Conservation (phyloP, 306 rosid species). For the Cucumis melo region DNA sequence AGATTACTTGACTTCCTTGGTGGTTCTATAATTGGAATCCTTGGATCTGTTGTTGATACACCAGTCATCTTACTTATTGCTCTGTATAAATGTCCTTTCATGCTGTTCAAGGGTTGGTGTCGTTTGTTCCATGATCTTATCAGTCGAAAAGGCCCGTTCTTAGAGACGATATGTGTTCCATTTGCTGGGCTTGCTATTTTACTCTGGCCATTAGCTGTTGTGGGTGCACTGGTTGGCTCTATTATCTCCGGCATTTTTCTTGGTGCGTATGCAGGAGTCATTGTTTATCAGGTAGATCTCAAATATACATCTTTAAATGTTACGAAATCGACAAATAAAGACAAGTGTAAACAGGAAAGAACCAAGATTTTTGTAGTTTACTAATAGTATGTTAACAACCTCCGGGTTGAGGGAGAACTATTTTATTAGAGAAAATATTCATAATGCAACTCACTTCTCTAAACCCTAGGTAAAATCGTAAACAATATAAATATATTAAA, state of each 20-base stretch:
- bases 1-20: constrained; percentile 71
- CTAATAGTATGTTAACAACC: too few relatives aligned
- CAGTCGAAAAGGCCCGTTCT: constrained; percentile 96
- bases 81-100: constrained; percentile 57
- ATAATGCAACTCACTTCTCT: too few relatives aligned
- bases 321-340: too few relatives aligned
- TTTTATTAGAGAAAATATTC: too few relatives aligned
- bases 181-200: constrained; percentile 91
- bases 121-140: constrained; percentile 88
- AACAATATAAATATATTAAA: too few relatives aligned
- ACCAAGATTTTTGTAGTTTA: too few relatives aligned
- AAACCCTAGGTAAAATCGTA: too few relatives aligned
- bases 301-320: too few relatives aligned
- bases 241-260: constrained; percentile 51
- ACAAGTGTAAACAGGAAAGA: too few relatives aligned
- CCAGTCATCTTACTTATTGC: constrained; percentile 66
- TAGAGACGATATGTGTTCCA: constrained; percentile 93
- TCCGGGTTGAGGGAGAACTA: too few relatives aligned
- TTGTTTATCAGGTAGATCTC: constrained; percentile 62
- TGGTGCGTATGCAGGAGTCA: constrained; percentile 72
- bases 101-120: constrained; percentile 90
- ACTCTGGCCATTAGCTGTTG: constrained; percentile 92
- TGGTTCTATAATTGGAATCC: constrained; percentile 41
- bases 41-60: constrained; percentile 58
- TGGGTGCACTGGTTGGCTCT: constrained; percentile 57